Base-by-base conservation (phyloP, 176 grass and related monocot genomes). In the Puccinellia tenuiflora region DNA sequence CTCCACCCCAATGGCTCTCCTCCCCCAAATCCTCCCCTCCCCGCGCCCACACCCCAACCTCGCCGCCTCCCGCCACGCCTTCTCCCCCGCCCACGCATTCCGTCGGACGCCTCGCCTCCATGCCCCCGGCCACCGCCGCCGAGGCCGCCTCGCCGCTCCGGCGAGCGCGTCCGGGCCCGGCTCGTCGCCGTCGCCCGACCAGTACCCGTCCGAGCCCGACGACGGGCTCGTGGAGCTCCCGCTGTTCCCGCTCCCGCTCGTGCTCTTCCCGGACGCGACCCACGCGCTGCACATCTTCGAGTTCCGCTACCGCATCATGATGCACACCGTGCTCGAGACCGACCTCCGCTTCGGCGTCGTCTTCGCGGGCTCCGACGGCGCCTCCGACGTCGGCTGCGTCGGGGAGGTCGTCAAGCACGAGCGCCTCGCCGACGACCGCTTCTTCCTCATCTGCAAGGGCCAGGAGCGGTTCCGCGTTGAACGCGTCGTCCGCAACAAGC, bases 401-500 rank as follows among this genome's bases (percentile, higher is more conserved):
- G 97, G 93, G 7, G 97, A 99, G 91, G 83, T 99, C 82, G 93
- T 99, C 72, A 96, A 94, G 89, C 93, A 99, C 87, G 89, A 99
- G 89, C 89, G 93, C 70, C 85, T 96, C 69, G 91, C 91, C 73
- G 91, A 96, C 89, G 97, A 99, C 86, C 88, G 93, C 4, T 99
- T 99, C 89, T 99, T 99, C 87, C 91, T 99, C 89, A 99, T 99
- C 80, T 99, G 93, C 89, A 99, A 99, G 85, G 97, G 93, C 73
- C 91, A 99, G 93, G 91, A 96, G 88, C 87, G 97, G 9, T 99
- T 99, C 88, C 91, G 93, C 75, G 92, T 99, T 24, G 73, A 74
- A 5, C 85, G 87, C 73, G 79, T 94, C 73, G 73, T 94, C 35
- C 93, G 91, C 74, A 94, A 81, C 78, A 88, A 99, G 70, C 93